These are phyloP conservation scores for Termitomyces sp. DNA, from an alignment of 768 basidiomycete genomes.

Conservation along the genomic window DNA sequence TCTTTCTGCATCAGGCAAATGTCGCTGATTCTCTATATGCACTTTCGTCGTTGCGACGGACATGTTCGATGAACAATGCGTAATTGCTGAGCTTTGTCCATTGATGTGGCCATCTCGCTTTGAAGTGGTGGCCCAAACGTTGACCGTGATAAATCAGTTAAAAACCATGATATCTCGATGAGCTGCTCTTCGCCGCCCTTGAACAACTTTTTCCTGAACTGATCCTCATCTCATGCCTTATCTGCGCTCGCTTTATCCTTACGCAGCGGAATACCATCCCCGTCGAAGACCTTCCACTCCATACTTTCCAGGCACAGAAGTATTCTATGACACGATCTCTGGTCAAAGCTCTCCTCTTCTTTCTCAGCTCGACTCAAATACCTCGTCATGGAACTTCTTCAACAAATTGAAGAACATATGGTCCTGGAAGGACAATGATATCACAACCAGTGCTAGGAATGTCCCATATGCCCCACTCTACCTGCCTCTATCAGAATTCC, in stretches of 20 bases:
- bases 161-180: not conserved
- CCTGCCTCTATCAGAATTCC: not conserved
- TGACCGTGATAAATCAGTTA: constrained; percentile 2
- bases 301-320: not conserved
- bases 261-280: not conserved
- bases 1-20: not conserved
- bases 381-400: not conserved
- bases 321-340: not conserved
- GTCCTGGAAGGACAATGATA: not conserved
- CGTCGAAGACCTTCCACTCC: not conserved
- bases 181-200: not conserved
- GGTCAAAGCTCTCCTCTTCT: not conserved
- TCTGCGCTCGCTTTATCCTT: not conserved
- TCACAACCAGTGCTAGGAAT: not conserved
- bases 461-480: not conserved
- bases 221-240: not conserved
- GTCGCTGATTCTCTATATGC: not conserved
- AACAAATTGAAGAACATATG: not conserved
- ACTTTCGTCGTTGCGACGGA: not conserved
- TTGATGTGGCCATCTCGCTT: constrained; percentile 6
- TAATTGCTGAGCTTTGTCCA: constrained; percentile 11
- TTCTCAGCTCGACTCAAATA: not conserved
- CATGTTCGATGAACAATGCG: constrained; percentile 3
- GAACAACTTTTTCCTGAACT: not conserved
- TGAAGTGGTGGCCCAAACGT: constrained; percentile 9